Evolutionary conservation across 306 rosid genomes (phyloP), one percentile per base, ranked within the genome.

Genomic region (Cicer pinnatifidum): DNA sequence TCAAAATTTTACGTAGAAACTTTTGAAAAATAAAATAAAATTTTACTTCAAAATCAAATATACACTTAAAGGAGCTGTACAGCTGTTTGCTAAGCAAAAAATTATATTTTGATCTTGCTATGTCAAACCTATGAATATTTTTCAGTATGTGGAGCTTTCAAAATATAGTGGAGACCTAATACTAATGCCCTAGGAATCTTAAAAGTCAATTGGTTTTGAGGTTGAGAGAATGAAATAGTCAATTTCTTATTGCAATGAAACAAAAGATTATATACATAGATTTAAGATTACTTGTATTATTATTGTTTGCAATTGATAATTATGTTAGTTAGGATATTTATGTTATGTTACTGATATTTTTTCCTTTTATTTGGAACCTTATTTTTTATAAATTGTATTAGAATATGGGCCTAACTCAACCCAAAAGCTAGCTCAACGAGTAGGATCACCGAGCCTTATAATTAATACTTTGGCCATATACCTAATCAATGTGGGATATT

Each of bases 181-280:
- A 7, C 38, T 19, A 53, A 61, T 53, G 2, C 13, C 58, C 69
- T 13, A 48, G 47, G 66, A 76, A 58, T 50, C 20, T 19, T 40
- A 20, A 57, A 19, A 15, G n/a, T 73, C 12, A 17, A 45, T 58
- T 46, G 37, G 38, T 64, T 16, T 28, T 17, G 61, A 28, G 58
- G 62, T 54, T 45, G 41, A 16, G 75, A 76, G 58, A 19, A 67
- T 66, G 67, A 75, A 65, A 17, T 75, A 56, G 4, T 53, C 67
- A 46, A 7, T 37, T 57, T 68, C 16, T 17, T 58, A 16, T 68
- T 37, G 59, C 74, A 76, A 48, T 17, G 12, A 33, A 63, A 39
- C 15, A 9, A 3, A 12, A 19, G 6, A 39, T 52, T 16, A 64
- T 11, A 63, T 39, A 28, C 46, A 53, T 33, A 11, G 9, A 28